phyloP scores from a whole-genome alignment of 441 rosid species.

The Bruguiera hainesii region DNA sequence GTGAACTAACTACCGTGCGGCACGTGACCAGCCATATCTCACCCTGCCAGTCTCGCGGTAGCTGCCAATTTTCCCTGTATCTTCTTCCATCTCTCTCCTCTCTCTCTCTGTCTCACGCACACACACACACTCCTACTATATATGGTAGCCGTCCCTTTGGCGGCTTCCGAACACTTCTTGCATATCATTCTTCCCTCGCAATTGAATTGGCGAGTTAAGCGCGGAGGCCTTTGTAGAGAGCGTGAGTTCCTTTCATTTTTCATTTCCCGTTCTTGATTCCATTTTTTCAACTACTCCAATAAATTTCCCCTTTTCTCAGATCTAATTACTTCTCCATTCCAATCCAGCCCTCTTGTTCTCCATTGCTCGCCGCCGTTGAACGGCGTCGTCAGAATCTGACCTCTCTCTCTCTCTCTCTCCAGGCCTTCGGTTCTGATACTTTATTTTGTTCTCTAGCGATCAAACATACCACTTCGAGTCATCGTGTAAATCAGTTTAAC shows the following conservation, averaged over 20 bases:
- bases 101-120: constrained; percentile 5
- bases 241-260: constrained; percentile 8
- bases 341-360: neutral
- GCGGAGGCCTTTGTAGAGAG: neutral
- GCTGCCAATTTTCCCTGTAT: constrained; percentile 23
- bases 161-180: neutral
- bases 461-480: too few relatives aligned
- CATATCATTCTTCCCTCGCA: constrained; percentile 10
- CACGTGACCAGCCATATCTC: constrained; percentile 32
- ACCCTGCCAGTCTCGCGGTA: neutral
- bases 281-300: neutral
- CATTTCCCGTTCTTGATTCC: neutral
- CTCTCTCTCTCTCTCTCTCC: constrained; percentile 13
- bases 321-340: constrained; percentile 29
- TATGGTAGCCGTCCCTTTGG: neutral
- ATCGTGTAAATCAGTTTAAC: too few relatives aligned
- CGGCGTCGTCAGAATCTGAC: neutral
- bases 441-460: constrained; percentile 12
- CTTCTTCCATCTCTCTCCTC: constrained; percentile 14
- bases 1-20: constrained; percentile 32
- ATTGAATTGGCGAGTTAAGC: constrained; percentile 8
- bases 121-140: neutral
- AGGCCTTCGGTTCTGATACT: constrained; percentile 4
- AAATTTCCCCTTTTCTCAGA: constrained; percentile 14
- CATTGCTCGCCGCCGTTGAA: too few relatives aligned